Evolutionary conservation across 2,329 filamentous ascomycete genomes (phyloP).

Genomic region (Parastagonospora avenae): DNA sequence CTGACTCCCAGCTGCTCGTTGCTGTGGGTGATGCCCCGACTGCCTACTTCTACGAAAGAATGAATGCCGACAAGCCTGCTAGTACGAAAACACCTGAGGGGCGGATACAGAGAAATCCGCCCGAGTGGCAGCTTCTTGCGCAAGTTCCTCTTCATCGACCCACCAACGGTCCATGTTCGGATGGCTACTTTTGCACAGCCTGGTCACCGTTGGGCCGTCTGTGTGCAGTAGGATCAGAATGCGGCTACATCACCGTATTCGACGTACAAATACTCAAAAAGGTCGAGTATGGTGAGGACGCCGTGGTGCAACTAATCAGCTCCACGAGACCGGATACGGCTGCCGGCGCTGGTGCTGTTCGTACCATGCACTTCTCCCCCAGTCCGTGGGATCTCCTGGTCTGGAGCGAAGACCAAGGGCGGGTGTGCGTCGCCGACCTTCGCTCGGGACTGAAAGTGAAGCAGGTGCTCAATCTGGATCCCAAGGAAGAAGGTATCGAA

Average conservation of each 20-base stretch:
- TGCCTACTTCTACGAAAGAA: conserved; percentile 78
- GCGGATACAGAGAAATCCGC: conserved; percentile 22
- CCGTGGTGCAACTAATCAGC: conserved; percentile 75
- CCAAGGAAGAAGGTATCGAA: conserved; percentile 61
- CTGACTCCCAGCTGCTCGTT: conserved; percentile 78
- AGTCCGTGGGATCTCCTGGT: conserved; percentile 88
- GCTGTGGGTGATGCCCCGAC: conserved; percentile 88
- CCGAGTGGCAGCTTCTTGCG: conserved; percentile 50
- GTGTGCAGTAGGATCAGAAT: conserved; percentile 78
- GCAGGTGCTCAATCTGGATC: conserved; percentile 70
- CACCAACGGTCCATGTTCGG: conserved; percentile 35
- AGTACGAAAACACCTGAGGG: conserved; percentile 28
- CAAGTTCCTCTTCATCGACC: conserved; percentile 51
- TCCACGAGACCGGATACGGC: conserved; percentile 72
- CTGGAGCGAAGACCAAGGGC: conserved; percentile 88
- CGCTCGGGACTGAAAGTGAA: conserved; percentile 69
- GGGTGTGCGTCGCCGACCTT: conserved; percentile 75
- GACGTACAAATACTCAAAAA: conserved; percentile 58
- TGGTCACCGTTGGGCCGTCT: conserved; percentile 75
- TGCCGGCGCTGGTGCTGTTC: conserved; percentile 74
- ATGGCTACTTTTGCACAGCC: conserved; percentile 75
- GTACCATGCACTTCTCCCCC: conserved; percentile 91
- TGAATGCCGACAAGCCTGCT: conserved; percentile 39
- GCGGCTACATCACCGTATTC: conserved; percentile 78
- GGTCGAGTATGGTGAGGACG: conserved; percentile 57